Conservation (phyloP, 495 filamentous ascomycete genomes). For the Pseudoneurospora amorphoporcata region DNA sequence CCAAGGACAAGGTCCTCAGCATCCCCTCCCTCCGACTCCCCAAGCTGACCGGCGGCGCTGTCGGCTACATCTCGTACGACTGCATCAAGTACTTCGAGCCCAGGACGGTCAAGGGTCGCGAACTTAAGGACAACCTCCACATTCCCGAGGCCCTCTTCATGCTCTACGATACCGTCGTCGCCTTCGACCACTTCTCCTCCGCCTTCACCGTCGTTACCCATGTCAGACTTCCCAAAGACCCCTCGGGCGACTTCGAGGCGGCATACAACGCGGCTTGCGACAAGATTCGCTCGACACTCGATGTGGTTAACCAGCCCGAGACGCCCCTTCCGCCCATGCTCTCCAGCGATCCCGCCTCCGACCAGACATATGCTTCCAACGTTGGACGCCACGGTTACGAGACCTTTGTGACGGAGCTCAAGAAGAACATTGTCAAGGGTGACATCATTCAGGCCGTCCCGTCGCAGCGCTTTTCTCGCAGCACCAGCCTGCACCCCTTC, state of each 20-base stretch:
- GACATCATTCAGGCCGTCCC: slow-evolving; percentile 98
- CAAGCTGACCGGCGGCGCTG: slow-evolving; percentile 77
- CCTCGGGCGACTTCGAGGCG: slow-evolving; percentile 27
- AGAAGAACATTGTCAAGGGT: slow-evolving; percentile 77
- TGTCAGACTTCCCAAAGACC: slow-evolving; percentile 48
- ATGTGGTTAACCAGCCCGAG: slow-evolving; percentile 57
- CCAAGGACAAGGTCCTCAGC: slow-evolving; percentile 62
- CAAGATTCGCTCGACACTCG: slow-evolving; percentile 54
- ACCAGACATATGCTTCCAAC: slow-evolving; percentile 71
- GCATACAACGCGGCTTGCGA: slow-evolving; percentile 57
- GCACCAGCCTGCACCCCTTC: slow-evolving; percentile 86
- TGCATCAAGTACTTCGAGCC: slow-evolving; percentile 97
- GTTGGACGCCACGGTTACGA: slow-evolving; percentile 85
- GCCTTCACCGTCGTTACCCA: slow-evolving; percentile 89
- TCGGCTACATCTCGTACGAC: slow-evolving; percentile 96
- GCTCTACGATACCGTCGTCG: slow-evolving; percentile 91
- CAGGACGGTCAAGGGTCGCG: slow-evolving; percentile 56
- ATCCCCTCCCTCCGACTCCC: slow-evolving; percentile 75
- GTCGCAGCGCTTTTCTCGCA: slow-evolving; percentile 81
- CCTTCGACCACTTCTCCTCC: slow-evolving; percentile 91
- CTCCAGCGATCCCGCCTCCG: slow-evolving; percentile 57
- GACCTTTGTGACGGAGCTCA: slow-evolving; percentile 66
- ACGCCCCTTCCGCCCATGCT: slow-evolving; percentile 67
- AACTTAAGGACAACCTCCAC: slow-evolving; percentile 75
- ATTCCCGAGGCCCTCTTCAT: slow-evolving; percentile 95